These are phyloP conservation scores for Ophiostoma triangulosporum DNA, from an alignment of 2,329 filamentous ascomycete species.

Conservation along the genomic window DNA sequence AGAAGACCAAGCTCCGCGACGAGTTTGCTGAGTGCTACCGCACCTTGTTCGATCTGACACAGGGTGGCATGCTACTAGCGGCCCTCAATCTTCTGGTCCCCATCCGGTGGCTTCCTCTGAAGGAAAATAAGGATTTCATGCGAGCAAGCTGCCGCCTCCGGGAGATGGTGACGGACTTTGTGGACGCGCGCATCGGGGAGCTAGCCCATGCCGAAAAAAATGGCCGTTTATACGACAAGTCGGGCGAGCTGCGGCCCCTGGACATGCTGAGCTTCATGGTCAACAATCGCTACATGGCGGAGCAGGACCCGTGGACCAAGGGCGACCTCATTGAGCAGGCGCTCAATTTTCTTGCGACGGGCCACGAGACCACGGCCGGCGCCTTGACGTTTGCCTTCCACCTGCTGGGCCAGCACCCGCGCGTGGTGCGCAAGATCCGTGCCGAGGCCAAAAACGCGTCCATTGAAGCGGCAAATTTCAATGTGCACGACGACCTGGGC, in stretches of 20 bases:
- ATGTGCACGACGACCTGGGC: neutral
- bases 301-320: neutral
- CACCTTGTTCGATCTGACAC: conserved; percentile 20
- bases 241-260: too few relatives aligned
- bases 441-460: neutral
- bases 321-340: conserved; percentile 13
- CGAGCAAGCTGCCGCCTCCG: conserved; percentile 21
- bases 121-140: conserved; percentile 27
- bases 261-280: conserved; percentile 20
- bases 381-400: conserved; percentile 22
- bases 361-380: conserved; percentile 24
- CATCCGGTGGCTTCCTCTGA: conserved; percentile 22
- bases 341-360: conserved; percentile 16
- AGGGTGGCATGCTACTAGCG: conserved; percentile 3
- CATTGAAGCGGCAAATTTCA: neutral
- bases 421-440: conserved; percentile 21
- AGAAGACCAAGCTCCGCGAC: conserved; percentile 15
- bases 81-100: conserved; percentile 10
- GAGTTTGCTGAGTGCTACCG: conserved; percentile 21
- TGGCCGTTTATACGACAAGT: neutral
- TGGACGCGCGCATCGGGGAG: conserved; percentile 9
- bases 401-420: conserved; percentile 19
- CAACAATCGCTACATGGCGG: conserved; percentile 10
- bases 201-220: too few relatives aligned
- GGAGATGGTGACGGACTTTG: conserved; percentile 21